These are phyloP conservation scores for Aspergillus hancockii DNA, from an alignment of 495 filamentous ascomycete genomes.

Conservation along the genomic window DNA sequence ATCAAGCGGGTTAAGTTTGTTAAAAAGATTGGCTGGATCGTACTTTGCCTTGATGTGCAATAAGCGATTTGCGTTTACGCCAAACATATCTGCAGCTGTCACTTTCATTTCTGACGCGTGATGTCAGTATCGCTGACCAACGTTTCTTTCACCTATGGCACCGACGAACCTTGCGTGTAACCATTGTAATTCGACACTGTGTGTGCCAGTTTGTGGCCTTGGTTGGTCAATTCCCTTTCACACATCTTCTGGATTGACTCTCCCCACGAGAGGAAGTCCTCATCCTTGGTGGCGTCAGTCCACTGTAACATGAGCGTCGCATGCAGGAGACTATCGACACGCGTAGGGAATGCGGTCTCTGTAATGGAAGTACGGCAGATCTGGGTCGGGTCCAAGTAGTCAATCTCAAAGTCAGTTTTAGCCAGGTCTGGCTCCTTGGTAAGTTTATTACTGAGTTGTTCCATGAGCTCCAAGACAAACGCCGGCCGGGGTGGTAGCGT, in stretches of 20 bases:
- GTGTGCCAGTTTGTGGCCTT: background rate
- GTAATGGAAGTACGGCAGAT: background rate
- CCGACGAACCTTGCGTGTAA: background rate
- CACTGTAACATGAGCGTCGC: background rate
- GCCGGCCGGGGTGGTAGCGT: background rate
- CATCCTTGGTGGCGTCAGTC: background rate
- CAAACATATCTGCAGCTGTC: background rate
- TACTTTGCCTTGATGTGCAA: background rate
- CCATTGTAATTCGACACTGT: background rate
- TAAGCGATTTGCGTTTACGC: background rate
- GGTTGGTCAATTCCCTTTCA: background rate
- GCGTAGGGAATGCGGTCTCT: background rate
- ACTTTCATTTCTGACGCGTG: background rate
- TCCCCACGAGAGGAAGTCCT: background rate
- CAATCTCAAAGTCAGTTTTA: background rate
- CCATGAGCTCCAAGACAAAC: background rate
- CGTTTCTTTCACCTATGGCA: background rate
- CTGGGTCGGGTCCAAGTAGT: background rate
- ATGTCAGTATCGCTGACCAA: background rate
- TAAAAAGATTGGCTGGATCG: slow-evolving; percentile 4
- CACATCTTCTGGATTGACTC: background rate
- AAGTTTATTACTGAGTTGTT: background rate
- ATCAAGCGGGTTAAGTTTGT: background rate
- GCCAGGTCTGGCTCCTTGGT: background rate
- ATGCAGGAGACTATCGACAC: background rate